These are phyloP conservation scores for Leccinum fibrillosum DNA, from an alignment of 768 basidiomycete species.

Conservation along the genomic window DNA sequence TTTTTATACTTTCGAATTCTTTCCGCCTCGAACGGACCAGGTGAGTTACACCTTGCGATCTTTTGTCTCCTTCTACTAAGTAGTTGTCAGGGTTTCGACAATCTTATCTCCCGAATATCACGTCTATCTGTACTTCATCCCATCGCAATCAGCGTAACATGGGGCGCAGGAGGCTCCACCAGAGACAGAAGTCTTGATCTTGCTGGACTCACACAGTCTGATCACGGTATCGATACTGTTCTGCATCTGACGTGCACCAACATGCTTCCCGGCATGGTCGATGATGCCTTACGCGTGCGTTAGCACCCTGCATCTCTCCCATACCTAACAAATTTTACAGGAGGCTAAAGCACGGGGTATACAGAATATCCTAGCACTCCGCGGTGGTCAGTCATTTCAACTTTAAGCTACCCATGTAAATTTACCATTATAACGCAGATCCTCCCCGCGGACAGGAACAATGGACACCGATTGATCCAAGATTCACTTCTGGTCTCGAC, in stretches of 20 bases:
- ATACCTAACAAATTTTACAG: conserved; percentile 36
- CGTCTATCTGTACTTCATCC: conserved; percentile 76
- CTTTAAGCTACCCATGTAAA: not conserved
- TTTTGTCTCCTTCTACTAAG: conserved; percentile 5
- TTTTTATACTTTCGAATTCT: conserved; percentile 95
- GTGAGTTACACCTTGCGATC: conserved; percentile 33
- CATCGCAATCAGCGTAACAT: conserved; percentile 88
- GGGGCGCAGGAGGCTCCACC: conserved; percentile 96
- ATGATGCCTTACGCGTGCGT: conserved; percentile 77
- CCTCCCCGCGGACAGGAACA: conserved; percentile 92
- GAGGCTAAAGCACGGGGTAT: conserved; percentile 79
- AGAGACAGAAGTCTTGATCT: conserved; percentile 86
- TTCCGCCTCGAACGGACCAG: conserved; percentile 92
- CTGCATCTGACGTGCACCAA: conserved; percentile 97
- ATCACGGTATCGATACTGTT: conserved; percentile 79
- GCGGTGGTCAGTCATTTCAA: conserved; percentile 63
- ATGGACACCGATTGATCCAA: conserved; percentile 82
- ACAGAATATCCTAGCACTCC: conserved; percentile 84
- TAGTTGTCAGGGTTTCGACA: conserved; percentile 74
- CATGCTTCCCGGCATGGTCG: conserved; percentile 86
- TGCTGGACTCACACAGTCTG: conserved; percentile 69
- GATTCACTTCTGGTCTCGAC: conserved; percentile 82
- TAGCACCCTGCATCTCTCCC: not conserved
- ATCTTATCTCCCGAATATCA: conserved; percentile 83
- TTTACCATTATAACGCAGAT: conserved; percentile 45